phyloP scores from a whole-genome alignment of 2,329 filamentous ascomycete species.

The Trichoderma sp. region DNA sequence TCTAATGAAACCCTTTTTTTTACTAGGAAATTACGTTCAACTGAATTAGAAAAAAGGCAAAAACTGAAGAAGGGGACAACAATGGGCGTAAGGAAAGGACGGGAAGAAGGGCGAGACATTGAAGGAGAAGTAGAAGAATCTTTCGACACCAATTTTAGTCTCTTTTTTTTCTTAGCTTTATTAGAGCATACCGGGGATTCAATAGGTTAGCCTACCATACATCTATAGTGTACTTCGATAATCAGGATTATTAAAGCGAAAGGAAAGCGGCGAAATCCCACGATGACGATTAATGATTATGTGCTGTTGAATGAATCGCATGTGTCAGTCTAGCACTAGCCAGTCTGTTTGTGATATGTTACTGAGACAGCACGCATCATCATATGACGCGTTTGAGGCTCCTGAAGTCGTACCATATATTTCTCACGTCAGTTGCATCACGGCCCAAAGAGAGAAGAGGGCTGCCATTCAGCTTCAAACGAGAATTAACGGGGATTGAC shows the following conservation, averaged over 20 bases:
- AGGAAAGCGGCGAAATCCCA: background rate
- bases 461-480: background rate
- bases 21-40: slow-evolving; percentile 23
- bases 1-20: background rate
- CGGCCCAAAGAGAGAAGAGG: background rate
- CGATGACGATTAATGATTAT: background rate
- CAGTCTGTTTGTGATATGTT: background rate
- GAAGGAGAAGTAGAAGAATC: background rate
- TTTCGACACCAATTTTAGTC: background rate
- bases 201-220: slow-evolving; percentile 18
- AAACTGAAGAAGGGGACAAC: background rate
- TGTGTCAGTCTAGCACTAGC: background rate
- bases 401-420: background rate
- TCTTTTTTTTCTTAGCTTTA: slow-evolving; percentile 8
- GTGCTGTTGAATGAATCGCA: background rate
- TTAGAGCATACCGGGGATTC: slow-evolving; percentile 14
- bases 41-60: slow-evolving; percentile 18
- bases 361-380: background rate
- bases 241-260: slow-evolving; percentile 23
- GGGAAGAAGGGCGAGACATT: background rate
- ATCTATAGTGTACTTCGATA: slow-evolving; percentile 26
- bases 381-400: background rate
- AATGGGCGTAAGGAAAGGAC: background rate
- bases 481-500: background rate
- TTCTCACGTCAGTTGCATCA: background rate